Evolutionary conservation across 139 green algal genomes (phyloP).

Genomic region (Desmodesmus armatus): DNA sequence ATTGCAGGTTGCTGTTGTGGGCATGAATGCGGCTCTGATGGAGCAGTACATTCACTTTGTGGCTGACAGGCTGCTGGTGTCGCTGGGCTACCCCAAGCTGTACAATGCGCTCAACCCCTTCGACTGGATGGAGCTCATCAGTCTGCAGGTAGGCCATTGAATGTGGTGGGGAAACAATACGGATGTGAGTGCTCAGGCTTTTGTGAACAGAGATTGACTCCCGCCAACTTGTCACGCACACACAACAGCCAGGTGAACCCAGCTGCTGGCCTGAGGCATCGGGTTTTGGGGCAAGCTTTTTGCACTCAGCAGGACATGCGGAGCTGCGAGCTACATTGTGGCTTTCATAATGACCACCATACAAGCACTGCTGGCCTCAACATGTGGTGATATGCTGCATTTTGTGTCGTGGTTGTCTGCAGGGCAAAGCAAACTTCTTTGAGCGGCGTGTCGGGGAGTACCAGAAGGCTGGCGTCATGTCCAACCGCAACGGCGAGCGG

Average conservation of each 20-base stretch:
- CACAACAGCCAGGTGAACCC: too few relatives aligned
- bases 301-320: too few relatives aligned
- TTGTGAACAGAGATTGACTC: too few relatives aligned
- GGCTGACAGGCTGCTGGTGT: constrained; percentile 79
- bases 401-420: not conserved
- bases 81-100: constrained; percentile 76
- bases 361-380: not conserved
- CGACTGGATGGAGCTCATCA: constrained; percentile 94
- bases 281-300: too few relatives aligned
- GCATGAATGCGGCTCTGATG: constrained; percentile 92
- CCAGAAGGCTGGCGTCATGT: constrained; percentile 94
- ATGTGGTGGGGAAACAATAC: too few relatives aligned
- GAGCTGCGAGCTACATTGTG: too few relatives aligned
- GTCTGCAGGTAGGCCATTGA: constrained; percentile 77
- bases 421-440: constrained; percentile 95
- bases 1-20: constrained; percentile 73
- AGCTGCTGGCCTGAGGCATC: too few relatives aligned
- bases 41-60: constrained; percentile 92
- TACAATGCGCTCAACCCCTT: constrained; percentile 89
- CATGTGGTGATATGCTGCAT: not conserved
- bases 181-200: too few relatives aligned
- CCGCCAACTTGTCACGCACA: not conserved
- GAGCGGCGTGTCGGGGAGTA: constrained; percentile 97
- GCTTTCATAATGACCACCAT: too few relatives aligned
- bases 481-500: constrained; percentile 7